These are phyloP conservation scores for Lathyrus sativus DNA, from an alignment of 306 rosid genomes.

Conservation along the genomic window DNA sequence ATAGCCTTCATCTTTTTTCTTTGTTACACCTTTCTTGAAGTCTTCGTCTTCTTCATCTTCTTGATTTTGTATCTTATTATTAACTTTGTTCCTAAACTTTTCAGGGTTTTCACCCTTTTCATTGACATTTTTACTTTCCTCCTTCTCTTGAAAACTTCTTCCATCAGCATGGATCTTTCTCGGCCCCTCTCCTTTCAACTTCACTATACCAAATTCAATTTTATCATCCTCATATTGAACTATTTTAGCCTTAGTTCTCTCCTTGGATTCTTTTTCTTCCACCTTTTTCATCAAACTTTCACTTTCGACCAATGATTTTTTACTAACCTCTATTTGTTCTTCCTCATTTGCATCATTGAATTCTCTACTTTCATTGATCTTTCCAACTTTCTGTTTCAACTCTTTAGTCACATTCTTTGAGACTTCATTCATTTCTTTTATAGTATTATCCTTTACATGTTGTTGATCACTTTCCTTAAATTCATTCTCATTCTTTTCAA, in stretches of 20 bases:
- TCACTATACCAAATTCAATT: conserved; percentile 10
- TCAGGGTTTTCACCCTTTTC: conserved; percentile 13
- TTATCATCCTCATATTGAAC: conserved; percentile 2
- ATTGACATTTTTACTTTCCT: background rate
- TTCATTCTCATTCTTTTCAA: conserved; percentile 5
- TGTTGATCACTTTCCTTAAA: background rate
- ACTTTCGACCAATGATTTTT: conserved; percentile 18
- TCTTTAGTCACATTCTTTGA: conserved; percentile 1
- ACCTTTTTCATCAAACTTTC: conserved; percentile 15
- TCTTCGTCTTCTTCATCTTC: conserved; percentile 13
- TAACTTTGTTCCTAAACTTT: background rate
- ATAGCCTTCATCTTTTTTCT: conserved; percentile 1
- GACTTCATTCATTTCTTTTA: conserved; percentile 6
- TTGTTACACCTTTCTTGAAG: background rate
- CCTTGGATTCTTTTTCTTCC: conserved; percentile 17
- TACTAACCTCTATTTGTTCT: conserved; percentile 7
- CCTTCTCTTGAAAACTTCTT: conserved; percentile 21
- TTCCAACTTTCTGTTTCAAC: background rate
- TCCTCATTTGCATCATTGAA: conserved; percentile 6
- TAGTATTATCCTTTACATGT: background rate
- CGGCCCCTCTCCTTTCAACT: conserved; percentile 20
- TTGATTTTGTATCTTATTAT: conserved; percentile 29
- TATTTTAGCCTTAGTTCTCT: background rate
- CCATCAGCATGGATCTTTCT: conserved; percentile 26
- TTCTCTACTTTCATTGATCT: background rate